phyloP scores from a whole-genome alignment of 1,284 basidiomycete genomes.

The Sanghuangporus sanghuang region DNA sequence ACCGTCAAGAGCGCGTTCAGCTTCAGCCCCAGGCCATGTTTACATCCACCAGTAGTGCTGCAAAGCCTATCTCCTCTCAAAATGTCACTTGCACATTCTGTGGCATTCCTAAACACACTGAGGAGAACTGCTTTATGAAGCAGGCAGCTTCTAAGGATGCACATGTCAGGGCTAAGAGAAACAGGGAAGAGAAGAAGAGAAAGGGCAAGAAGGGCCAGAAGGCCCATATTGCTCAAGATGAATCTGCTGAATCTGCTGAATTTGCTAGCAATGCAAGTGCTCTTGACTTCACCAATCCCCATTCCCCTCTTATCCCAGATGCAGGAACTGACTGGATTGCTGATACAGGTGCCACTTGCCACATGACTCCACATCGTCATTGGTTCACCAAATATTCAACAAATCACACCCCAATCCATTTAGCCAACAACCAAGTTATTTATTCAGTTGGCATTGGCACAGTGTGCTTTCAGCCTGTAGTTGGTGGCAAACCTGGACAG shows the following conservation, averaged over 20 bases:
- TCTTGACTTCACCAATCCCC: slow-evolving; percentile 17
- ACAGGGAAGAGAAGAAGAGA: background rate
- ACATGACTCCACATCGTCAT: background rate
- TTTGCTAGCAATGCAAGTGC: background rate
- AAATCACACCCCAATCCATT: background rate
- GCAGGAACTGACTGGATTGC: background rate
- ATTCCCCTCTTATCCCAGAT: background rate
- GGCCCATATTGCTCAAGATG: background rate
- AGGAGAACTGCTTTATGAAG: background rate
- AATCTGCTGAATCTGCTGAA: background rate
- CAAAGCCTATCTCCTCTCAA: background rate
- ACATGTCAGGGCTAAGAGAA: background rate
- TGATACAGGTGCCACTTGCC: background rate
- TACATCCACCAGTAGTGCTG: background rate
- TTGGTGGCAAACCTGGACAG: slow-evolving; percentile 17
- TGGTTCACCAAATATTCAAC: background rate
- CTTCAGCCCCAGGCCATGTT: too few relatives aligned
- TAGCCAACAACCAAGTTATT: background rate
- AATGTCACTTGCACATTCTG: background rate
- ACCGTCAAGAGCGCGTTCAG: background rate
- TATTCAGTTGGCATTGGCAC: background rate
- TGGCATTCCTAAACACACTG: background rate
- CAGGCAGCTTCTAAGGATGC: background rate
- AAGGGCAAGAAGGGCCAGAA: background rate
- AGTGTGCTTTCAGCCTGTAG: background rate